Evolutionary conservation across 176 grass and related monocot genomes (phyloP).

Genomic region (Oryza glumipatula): DNA sequence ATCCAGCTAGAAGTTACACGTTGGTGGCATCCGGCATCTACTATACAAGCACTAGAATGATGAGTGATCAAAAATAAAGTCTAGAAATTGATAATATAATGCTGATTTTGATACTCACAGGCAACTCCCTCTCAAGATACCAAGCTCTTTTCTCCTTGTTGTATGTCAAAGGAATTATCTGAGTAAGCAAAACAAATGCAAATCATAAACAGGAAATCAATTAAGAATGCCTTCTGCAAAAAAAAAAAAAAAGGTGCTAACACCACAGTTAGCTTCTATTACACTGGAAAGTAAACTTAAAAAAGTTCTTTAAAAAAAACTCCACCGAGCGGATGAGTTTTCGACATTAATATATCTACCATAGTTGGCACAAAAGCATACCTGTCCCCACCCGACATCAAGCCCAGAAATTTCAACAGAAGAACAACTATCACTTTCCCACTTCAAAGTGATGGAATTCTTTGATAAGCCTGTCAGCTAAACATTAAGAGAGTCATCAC

Average conservation of each 20-base stretch:
- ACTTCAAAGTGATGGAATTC: constrained; percentile 66
- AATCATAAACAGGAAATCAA: not conserved
- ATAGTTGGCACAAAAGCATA: constrained; percentile 48
- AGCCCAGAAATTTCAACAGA: constrained; percentile 95
- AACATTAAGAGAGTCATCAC: constrained; percentile 35
- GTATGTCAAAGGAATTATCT: constrained; percentile 73
- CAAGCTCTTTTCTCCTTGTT: constrained; percentile 64
- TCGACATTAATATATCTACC: not conserved
- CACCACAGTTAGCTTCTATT: not conserved
- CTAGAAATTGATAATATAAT: not conserved
- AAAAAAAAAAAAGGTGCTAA: not conserved
- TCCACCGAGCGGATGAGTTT: not conserved
- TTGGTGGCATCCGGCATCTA: not conserved
- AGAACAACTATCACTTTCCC: constrained; percentile 70
- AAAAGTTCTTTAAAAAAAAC: not conserved
- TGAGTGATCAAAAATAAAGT: not conserved
- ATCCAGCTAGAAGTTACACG: not conserved
- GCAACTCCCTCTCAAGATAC: constrained; percentile 78
- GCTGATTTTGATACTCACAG: constrained; percentile 58
- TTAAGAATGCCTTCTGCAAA: not conserved
- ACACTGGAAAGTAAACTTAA: not conserved
- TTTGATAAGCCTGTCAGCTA: constrained; percentile 79
- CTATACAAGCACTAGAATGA: not conserved
- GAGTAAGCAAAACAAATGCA: constrained; percentile 19
- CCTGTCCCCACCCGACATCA: constrained; percentile 95